Evolutionary conservation across 352 stramenopile genomes (phyloP), one percentile per base, ranked within the genome.

Genomic region (Chrysophaeum taylorii): DNA sequence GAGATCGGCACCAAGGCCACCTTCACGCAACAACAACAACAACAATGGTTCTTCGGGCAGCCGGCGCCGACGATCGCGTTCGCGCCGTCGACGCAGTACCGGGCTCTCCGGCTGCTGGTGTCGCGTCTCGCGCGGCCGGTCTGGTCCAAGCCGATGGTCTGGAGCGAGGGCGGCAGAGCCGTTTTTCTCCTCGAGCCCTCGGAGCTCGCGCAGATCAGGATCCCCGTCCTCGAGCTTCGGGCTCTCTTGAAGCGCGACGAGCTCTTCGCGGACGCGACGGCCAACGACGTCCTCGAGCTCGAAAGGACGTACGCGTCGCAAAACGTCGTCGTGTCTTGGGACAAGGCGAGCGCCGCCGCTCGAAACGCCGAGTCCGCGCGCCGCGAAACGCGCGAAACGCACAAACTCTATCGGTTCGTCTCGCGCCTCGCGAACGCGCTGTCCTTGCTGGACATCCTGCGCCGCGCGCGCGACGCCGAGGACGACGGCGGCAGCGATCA

Each of bases 341-440:
- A n/a, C n/a, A n/a, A n/a, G n/a, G n/a, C 50, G 50, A 31, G 38
- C 25, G 50, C n/a, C 7, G 12, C 12, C 45, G 52, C 25, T 2
- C 52, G 52, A 9, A 36, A 66, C 57, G 57, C 57, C 33, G 57
- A 66, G 33, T 31, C 57, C 4, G 33, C 31, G 31, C 31, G 57
- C 33, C 33, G 31, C 2, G 57, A 66, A 23, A n/a, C 57, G 31
- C 18, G 31, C 12, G 57, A 5, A 36, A 21, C 27, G 2, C 57
- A 66, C 35, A n/a, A 5, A 4, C 2, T 66, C 33, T 66, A 66
- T 36, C 57, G 57, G 33, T n/a, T 66, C 31, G 57, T 66, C 31
- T 42, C 57, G 57, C 14, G 57, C 16, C 18, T 36, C 12, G 23
- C 33, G 33, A 16, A 66, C 12, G 31, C 57, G 9, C 57, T 66